Base-by-base conservation (phyloP, 805 yeast genomes). In the Starmerella ratchasimensis region DNA sequence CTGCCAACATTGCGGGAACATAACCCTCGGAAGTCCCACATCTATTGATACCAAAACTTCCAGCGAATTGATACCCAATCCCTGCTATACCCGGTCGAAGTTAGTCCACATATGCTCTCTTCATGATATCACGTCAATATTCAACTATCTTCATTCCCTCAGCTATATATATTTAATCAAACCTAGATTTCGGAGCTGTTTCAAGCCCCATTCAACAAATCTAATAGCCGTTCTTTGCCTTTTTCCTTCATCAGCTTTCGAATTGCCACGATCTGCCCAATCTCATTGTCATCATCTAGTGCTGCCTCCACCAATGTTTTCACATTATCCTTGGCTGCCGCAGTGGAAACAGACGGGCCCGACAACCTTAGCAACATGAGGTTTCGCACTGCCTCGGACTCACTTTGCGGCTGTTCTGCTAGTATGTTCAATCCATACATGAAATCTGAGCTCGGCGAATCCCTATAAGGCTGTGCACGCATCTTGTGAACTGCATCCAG, bases 151-250 rank as follows among this genome's bases (percentile, higher is more conserved):
- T 23, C 25, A 23, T 23, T 23, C 25, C 11, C 11, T 9, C 8
- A 23, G 11, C 11, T 11, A 23, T 23, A 23, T 23, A 23, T 9
- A 23, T 23, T 23, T 11, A 8, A 23, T 8, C 25, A 23, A 23
- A 23, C 10, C 8, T 23, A 11, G 25, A 23, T 9, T 23, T 23
- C n/a, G n/a, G n/a, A n/a, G n/a, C n/a, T n/a, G n/a, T n/a, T n/a
- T n/a, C n/a, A 23, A 23, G 10, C 11, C 11, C 11, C 31, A 28
- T 15, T 28, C 8, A 16, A 28, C 8, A 28, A 28, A 15, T 69
- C 57, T 45, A 81, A 36, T 31, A 84, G 56, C 33, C 70, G 68
- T 4, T 74, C 81, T 47, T 69, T 68, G 1, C 94, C 94, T 55
- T 80, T 84, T 29, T 69, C 43, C 45, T 71, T 67, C 56, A 86